Base-by-base conservation (phyloP, 2,329 filamentous ascomycete genomes). In the Penicillium sp. region DNA sequence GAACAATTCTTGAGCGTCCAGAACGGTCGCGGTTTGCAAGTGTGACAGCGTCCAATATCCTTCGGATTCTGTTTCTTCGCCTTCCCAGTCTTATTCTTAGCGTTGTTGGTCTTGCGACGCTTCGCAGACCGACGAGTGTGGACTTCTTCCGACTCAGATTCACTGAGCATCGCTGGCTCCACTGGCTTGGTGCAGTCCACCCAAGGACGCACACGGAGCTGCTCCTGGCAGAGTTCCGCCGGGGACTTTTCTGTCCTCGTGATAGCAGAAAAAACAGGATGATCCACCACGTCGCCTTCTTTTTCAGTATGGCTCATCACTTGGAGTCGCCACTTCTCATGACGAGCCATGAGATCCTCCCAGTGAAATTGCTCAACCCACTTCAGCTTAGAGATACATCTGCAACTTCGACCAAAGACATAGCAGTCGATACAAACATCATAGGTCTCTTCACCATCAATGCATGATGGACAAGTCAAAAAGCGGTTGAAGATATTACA, bases 341-440 rank as follows among this genome's bases (percentile, higher is more conserved):
- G 92, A 55, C 89, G 88, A 47, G 86, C 79, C 0, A 86, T 80
- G 10, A 99, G 79, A 13, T 92, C 86, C 37, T 85, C 81, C 92
- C 92, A 97, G 11, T 84, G 79, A 82, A 92, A 97, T 70, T 97
- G 94, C 70, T 99, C 92, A 47, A 91, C 91, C 92, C 93, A 99
- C 56, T 84, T 86, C 10, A 96, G 82, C 10, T 86, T 87, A 3
- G 92, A 96, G 47, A 96, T 83, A 67, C 94, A 99, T 3, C 84
- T 85, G 70, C 94, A 99, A 42, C 92, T 96, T 48, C 94, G 86
- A 19, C 94, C 94, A 89, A 97, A 96, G n/a, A 87, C 89, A 68
- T 96, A 99, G 69, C 94, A 99, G 64, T 99, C 94, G 90, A 99
- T 92, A 68, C 94, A 99, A 19, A 99, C 83, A 71, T 99, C 94